These are phyloP conservation scores for Aspergillus sclerotioniger DNA, from an alignment of 495 filamentous ascomycete genomes.

Conservation along the genomic window DNA sequence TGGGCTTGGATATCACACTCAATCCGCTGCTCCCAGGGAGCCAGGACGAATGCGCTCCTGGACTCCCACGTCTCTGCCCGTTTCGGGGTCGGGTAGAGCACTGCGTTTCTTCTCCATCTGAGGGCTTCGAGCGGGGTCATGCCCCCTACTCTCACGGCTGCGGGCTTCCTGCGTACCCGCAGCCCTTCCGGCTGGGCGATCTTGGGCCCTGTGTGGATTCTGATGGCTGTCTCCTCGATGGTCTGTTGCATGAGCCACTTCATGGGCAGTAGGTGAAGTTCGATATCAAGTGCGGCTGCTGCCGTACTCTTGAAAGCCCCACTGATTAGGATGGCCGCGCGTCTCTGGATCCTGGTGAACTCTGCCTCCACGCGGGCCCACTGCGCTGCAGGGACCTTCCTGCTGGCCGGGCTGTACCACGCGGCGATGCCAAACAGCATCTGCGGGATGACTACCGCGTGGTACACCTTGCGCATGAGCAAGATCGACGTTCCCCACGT, in stretches of 20 bases:
- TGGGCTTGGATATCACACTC: no score
- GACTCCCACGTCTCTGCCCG: no score
- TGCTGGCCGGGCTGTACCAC: conserved; percentile 10
- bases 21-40: no score
- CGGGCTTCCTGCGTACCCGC: no score
- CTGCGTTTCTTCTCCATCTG: no score
- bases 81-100: no score
- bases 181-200: no score
- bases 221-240: conserved; percentile 14
- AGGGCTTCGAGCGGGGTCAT: no score
- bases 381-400: not conserved
- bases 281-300: conserved; percentile 8
- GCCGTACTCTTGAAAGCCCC: conserved; percentile 9
- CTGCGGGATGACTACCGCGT: conserved; percentile 20
- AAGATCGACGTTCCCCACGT: not conserved
- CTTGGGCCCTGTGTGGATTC: not conserved
- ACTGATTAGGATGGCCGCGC: conserved; percentile 13
- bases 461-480: conserved; percentile 15
- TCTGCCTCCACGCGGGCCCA: not conserved
- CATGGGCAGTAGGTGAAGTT: conserved; percentile 17
- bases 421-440: conserved; percentile 18
- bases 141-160: no score
- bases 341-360: conserved; percentile 11
- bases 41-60: no score
- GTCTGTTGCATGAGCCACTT: conserved; percentile 14